These are phyloP conservation scores for Coemansia sp. DNA, from an alignment of 192 early-diverging fungal species.

Conservation along the genomic window DNA sequence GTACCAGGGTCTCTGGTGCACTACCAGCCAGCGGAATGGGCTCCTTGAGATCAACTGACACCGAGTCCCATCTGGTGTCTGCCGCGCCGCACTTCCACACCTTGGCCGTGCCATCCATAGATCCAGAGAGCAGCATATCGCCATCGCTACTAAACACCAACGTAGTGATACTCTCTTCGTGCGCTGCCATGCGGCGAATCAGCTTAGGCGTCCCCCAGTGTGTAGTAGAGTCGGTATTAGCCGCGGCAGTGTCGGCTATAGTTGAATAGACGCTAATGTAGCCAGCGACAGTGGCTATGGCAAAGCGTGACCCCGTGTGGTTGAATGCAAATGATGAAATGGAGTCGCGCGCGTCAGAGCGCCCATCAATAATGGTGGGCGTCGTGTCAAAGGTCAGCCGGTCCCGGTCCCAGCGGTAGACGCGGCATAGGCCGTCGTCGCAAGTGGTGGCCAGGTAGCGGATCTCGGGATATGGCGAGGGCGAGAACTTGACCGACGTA, in stretches of 20 bases:
- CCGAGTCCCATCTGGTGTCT: slow-evolving; percentile 63
- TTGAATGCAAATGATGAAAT: slow-evolving; percentile 74
- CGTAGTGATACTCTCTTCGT: slow-evolving; percentile 75
- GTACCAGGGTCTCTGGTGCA: slow-evolving; percentile 16
- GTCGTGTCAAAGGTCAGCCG: slow-evolving; percentile 60
- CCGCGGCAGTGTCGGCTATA: slow-evolving; percentile 48
- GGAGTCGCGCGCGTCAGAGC: slow-evolving; percentile 57
- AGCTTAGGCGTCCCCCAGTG: slow-evolving; percentile 52
- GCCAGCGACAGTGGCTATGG: slow-evolving; percentile 77
- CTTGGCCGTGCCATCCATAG: slow-evolving; percentile 77
- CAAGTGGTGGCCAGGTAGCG: slow-evolving; percentile 72
- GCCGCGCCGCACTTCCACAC: slow-evolving; percentile 68
- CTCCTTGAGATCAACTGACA: slow-evolving; percentile 53
- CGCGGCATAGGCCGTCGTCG: slow-evolving; percentile 71
- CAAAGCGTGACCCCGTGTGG: slow-evolving; percentile 76
- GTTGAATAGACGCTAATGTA: slow-evolving; percentile 78
- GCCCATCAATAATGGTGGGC: slow-evolving; percentile 62
- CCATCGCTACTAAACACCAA: slow-evolving; percentile 75
- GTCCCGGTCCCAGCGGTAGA: slow-evolving; percentile 74
- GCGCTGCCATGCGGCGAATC: slow-evolving; percentile 69
- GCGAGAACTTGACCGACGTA: slow-evolving; percentile 74
- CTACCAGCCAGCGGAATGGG: slow-evolving; percentile 19
- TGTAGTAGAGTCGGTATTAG: slow-evolving; percentile 1
- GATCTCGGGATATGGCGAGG: slow-evolving; percentile 69
- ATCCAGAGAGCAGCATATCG: slow-evolving; percentile 71